A percentile compares a stretch with the other conserved stretches of the same genome.
Evolutionary conservation across 73 alveolate genomes (phyloP).

Genomic region (Stentor coeruleus): DNA sequence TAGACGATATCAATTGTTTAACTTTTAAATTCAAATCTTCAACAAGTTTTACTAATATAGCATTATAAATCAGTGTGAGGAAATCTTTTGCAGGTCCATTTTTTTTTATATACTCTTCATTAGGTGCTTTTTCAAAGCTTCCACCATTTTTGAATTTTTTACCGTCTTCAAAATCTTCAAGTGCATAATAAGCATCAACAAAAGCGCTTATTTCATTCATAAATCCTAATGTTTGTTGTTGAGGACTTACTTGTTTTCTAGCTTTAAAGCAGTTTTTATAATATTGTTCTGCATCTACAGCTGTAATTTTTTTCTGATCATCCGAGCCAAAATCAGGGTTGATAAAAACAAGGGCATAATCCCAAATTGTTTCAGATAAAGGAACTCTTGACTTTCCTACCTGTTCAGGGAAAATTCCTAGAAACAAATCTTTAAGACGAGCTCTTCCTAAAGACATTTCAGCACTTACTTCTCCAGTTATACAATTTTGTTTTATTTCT

Average conservation of each 20-base stretch:
- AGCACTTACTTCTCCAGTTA: no score
- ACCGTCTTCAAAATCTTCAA: not conserved
- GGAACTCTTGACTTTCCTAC: not conserved
- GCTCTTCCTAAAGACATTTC: no score
- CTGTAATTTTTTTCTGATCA: not conserved
- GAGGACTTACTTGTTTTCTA: not conserved
- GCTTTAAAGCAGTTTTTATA: not conserved
- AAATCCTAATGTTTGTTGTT: not conserved
- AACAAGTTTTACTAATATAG: slow-evolving; percentile 32
- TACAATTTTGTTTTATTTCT: no score
- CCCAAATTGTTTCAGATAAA: not conserved
- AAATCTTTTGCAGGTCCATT: slow-evolving; percentile 31
- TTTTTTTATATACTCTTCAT: not conserved
- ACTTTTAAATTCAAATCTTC: slow-evolving; percentile 31
- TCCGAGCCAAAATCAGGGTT: slow-evolving; percentile 17
- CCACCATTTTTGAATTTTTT: not conserved
- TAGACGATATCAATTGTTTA: slow-evolving; percentile 29
- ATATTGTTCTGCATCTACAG: not conserved
- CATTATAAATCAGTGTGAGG: slow-evolving; percentile 28
- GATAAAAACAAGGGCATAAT: not conserved
- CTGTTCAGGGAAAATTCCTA: not conserved
- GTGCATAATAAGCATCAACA: not conserved
- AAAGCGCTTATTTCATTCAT: not conserved
- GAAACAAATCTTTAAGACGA: not conserved
- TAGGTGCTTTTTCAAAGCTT: not conserved